Evolutionary conservation across 441 rosid species (phyloP), one percentile per base, ranked within the genome.

Genomic region (Jatropha podagrica): DNA sequence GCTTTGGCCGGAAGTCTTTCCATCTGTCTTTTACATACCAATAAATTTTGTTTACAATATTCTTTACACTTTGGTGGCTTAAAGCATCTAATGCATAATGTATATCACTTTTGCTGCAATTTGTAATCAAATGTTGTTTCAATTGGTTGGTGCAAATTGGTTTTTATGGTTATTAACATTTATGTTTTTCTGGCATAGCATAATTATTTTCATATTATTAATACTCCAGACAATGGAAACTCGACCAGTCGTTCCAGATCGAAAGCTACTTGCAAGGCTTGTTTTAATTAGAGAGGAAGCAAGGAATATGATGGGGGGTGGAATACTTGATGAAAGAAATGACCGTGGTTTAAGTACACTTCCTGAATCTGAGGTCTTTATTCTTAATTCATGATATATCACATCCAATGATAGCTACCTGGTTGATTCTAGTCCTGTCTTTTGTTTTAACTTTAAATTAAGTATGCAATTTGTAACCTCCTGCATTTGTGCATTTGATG

Each of bases 201-300:
- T 49, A 18, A 58, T 64, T 26, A 63, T 76, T 49, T 10, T 66
- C 15, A 7, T 23, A 32, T 54, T 5, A 5, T 49, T 32, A 6
- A 17, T 54, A 37, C 54, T 81, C 74, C 85, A 93, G 99, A 85
- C 96, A 63, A 96, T 94, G 97, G 99, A 95, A 81, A 92, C 94
- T 65, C 88, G 92, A 49, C 89, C 92, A 12, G 87, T 84, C 73
- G 85, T 96, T 81, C 99, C 94, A 7, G 99, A 94, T 83, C 76
- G 97, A 69, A 91, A 92, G 76, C 86, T 94, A 75, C 97, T 96
- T 77, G 97, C 95, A 55, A 88, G 98, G 86, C 94, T 92, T 64
- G 96, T 96, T 76, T 85, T 94, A 81, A 90, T 94, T 72, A 89
- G 99, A 87, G 97, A 96, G 84, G 99, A 96, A 86, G 97, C 97